Evolutionary conservation across 2,329 filamentous ascomycete species (phyloP), one percentile per base, ranked within the genome.

Genomic region (Colletotrichum lini): DNA sequence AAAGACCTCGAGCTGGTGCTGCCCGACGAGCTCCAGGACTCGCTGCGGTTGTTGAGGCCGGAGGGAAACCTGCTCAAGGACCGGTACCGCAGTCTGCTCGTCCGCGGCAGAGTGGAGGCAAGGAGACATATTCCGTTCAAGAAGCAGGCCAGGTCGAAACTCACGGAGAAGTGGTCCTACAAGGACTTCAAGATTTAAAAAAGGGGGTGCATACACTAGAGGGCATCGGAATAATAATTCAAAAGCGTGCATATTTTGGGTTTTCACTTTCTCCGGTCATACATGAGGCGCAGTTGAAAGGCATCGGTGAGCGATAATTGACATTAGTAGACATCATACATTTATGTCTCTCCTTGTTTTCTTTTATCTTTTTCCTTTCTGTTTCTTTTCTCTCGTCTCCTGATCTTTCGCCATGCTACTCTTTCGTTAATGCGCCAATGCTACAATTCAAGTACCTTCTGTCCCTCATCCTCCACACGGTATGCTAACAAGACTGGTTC

Each of bases 51-150:
- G 78, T 83, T 98, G 74, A 97, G 96, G 82, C 96, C 96, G 0
- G 96, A 99, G 82, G 96, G 96, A n/a, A 98, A 98, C 79, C 84
- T 98, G 49, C 86, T 99, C 76, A 94, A 94, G 75, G 96, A 99
- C 78, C 89, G 96, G 61, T 98, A 98, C 85, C 88, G 96, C 73
- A 98, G 90, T 80, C 86, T 98, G 83, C 85, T 98, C 73, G 88
- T 98, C 44, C 90, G 95, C 73, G 96, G 96, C 71, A 97, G 96
- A 84, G 84, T 99, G 72, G 96, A 99, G 86, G 89, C 90, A 60
- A 89, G 96, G 76, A 92, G 92, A 79, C 91, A 92, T 63, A 89
- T 96, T 69, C 89, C 92, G 8, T 96, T 96, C 84, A 89, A 88
- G 77, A 97, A 94, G 88, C 94, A 96, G 86, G 89, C 90, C 74